Conservation (phyloP, 2,329 filamentous ascomycete genomes). For the Pestalotiopsis sp. region DNA sequence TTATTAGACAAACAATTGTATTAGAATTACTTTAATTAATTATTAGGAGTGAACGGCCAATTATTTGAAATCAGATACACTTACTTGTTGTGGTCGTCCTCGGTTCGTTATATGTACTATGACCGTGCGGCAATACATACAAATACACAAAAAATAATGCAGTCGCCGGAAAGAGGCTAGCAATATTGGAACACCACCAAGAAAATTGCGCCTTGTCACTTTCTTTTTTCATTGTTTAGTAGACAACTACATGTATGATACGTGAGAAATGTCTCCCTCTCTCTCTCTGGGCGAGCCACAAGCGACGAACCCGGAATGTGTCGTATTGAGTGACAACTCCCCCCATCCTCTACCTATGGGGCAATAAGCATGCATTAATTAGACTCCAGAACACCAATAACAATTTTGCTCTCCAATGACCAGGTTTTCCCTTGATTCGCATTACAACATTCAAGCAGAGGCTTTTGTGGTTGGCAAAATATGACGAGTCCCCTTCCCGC, state of each 20-base stretch:
- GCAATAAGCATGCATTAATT: conserved; percentile 10
- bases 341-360: conserved; percentile 1
- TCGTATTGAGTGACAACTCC: conserved; percentile 18
- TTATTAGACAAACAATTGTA: no score
- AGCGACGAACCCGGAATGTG: conserved; percentile 22
- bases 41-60: no score
- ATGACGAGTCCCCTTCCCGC: conserved; percentile 19
- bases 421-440: conserved; percentile 15
- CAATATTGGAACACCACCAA: neutral
- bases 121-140: neutral
- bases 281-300: conserved; percentile 17
- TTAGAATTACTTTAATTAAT: no score
- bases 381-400: conserved; percentile 27
- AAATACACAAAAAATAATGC: conserved; percentile 35
- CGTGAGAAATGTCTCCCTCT: conserved; percentile 19
- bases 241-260: conserved; percentile 18
- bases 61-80: no score
- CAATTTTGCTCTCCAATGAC: conserved; percentile 11
- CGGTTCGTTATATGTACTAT: neutral
- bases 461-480: conserved; percentile 28
- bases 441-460: conserved; percentile 14
- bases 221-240: conserved; percentile 18
- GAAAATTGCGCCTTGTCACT: conserved; percentile 20
- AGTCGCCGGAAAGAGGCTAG: conserved; percentile 36
- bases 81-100: no score